Evolutionary conservation across 2,329 filamentous ascomycete genomes (phyloP), one percentile per base, ranked within the genome.

Genomic region (Alternaria sp.): DNA sequence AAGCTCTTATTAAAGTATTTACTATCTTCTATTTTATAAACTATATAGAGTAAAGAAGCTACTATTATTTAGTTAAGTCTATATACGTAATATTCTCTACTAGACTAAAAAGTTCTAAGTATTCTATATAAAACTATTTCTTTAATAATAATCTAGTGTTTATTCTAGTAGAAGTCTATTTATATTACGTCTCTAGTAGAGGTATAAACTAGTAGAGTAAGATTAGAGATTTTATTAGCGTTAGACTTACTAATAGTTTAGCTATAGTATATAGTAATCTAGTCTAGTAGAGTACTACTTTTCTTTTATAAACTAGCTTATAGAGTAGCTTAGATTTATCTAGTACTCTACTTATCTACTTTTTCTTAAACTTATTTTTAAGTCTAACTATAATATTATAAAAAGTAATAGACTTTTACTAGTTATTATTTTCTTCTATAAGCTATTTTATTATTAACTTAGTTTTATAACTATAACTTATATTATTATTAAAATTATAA

Each of bases 401-500:
- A 23, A 69, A 14, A 11, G 55, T 25, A 49, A 61, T 59, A n/a
- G 30, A 60, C 30, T 64, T 68, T 60, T 66, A 26, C 60, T 23
- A 21, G 45, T 68, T 21, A n/a, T 62, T 33, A 44, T 58, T 66
- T 28, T 58, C 47, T 54, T 59, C 53, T 41, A 43, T 50, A 20
- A 63, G 23, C n/a, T 21, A 51, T 56, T 66, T 64, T 4, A 69
- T 65, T n/a, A 20, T 69, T 51, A 33, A 57, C 25, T 50, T 60
- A 59, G 66, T 69, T 61, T 69, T 45, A 15, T 69, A 30, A 21
- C 66, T 69, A 4, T 47, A 67, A 21, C 54, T 23, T 5, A 28
- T 59, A 4, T 49, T 65, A 33, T 69, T 67, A 9, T 63, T n/a
- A 45, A 68, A 5, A 7, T 47, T 21, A 37, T 65, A 65, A 5